Conservation (phyloP, 1,139 yeast species). For the Blastobotrys serpentis region DNA sequence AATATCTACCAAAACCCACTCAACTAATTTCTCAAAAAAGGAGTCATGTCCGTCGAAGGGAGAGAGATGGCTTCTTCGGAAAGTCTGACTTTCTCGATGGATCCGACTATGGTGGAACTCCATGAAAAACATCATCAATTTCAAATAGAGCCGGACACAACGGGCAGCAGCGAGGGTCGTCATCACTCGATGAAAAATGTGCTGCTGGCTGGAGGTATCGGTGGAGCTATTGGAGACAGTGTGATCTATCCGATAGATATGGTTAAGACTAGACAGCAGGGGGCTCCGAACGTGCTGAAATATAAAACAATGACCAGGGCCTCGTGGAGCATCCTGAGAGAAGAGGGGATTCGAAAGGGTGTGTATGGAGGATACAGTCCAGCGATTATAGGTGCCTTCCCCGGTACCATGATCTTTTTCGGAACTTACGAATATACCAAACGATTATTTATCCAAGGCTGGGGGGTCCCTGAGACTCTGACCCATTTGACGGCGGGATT, state of each 20-base stretch:
- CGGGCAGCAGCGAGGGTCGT: slow-evolving; percentile 2
- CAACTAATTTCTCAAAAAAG: too few species aligned
- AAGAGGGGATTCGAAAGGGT: slow-evolving; percentile 85
- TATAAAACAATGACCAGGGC: slow-evolving; percentile 72
- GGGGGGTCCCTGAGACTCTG: slow-evolving; percentile 71
- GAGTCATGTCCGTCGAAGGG: slow-evolving; percentile 5
- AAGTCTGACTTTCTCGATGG: slow-evolving; percentile 8
- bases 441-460: slow-evolving; percentile 60
- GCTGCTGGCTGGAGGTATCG: slow-evolving; percentile 79
- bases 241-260: slow-evolving; percentile 95
- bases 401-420: slow-evolving; percentile 90
- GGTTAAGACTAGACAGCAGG: slow-evolving; percentile 95
- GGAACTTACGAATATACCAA: slow-evolving; percentile 85
- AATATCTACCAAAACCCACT: not conserved
- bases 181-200: slow-evolving; percentile 23
- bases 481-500: slow-evolving; percentile 85
- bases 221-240: slow-evolving; percentile 92
- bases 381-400: slow-evolving; percentile 81
- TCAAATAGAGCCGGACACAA: slow-evolving; percentile 5
- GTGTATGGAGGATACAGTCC: slow-evolving; percentile 91
- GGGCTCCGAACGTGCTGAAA: slow-evolving; percentile 67
- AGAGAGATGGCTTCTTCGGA: slow-evolving; percentile 4
- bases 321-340: slow-evolving; percentile 63
- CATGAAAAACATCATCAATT: slow-evolving; percentile 9
- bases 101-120: slow-evolving; percentile 11